Base-by-base conservation (phyloP, 2,329 filamentous ascomycete species). In the Xylaria sp. region DNA sequence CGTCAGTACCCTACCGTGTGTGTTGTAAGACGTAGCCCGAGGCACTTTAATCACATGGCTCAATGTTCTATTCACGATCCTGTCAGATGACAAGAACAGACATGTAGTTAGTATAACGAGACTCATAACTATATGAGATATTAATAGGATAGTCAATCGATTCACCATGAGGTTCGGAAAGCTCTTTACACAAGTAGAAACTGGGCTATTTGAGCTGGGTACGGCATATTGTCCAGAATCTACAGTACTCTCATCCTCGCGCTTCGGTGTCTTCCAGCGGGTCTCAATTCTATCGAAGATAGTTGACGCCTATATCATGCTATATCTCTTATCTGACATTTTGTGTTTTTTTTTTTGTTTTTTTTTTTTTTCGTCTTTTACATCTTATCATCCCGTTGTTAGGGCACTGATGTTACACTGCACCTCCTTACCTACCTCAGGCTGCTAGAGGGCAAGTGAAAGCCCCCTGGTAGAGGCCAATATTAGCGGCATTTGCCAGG, bases 401-500 rank as follows among this genome's bases (percentile, higher is more conserved):
- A 33, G 37, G 38, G 38, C 21, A 43, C 28, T 53, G n/a, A 55
- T 55, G 52, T 55, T 42, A 43, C 25, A 42, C 40, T 51, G 49
- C 49, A 23, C 47, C 19, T 31, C 5, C 46, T 19, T 33, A n/a
- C n/a, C 46, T 33, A 2, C 15, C n/a, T 33, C 5, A 15, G 38
- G 40, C 28, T 28, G 42, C 14, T 45, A n/a, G 33, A 28, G 23
- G 60, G 43, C 43, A 14, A n/a, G n/a, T 9, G 9, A 9, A 31
- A 9, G 28, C 28, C 28, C 28, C 28, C 23, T 59, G 37, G 37
- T 38, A 40, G 37, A 21, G 42, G 49, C 21, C n/a, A 15, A 47
- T 56, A 4, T 60, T 65, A 65, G 63, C 56, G 63, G 62, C 55
- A 60, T 65, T 56, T 60, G 28, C 50, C 12, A 47, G 23, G 51